Evolutionary conservation across 148 eudicot species (phyloP).

Genomic region (Euryodendron excelsum): DNA sequence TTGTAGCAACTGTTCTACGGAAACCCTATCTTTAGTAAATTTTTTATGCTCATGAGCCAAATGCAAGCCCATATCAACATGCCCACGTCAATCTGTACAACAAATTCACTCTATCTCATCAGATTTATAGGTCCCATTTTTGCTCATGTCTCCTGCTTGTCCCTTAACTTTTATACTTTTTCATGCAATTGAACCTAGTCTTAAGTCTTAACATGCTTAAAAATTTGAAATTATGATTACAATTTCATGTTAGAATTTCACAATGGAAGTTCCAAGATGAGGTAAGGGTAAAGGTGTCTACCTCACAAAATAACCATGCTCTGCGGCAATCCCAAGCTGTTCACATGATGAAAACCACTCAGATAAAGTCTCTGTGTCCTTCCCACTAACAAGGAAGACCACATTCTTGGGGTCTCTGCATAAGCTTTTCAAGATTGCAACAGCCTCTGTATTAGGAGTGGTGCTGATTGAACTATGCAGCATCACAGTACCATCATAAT

Average conservation of each 20-base stretch:
- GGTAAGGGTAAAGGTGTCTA: conserved; percentile 9
- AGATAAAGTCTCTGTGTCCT: conserved; percentile 44
- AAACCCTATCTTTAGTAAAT: no score
- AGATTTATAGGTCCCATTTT: no score
- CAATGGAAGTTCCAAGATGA: neutral
- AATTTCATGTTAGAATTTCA: neutral
- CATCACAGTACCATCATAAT: conserved; percentile 78
- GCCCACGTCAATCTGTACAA: no score
- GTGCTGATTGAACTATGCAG: conserved; percentile 50
- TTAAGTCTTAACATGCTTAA: neutral
- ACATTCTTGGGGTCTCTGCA: conserved; percentile 68
- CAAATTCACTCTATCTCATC: no score
- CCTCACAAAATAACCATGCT: conserved; percentile 88
- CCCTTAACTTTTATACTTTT: no score
- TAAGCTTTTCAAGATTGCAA: conserved; percentile 49
- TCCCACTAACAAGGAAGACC: conserved; percentile 78
- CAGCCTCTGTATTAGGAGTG: conserved; percentile 53
- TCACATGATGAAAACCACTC: conserved; percentile 81
- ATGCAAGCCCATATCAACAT: no score
- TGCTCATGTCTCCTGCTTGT: no score
- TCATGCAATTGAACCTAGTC: neutral
- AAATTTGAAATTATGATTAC: neutral
- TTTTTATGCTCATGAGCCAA: no score
- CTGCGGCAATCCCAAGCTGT: conserved; percentile 76
- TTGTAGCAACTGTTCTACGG: no score